Evolutionary conservation across 1,139 yeast species (phyloP).

Genomic region (Williopsis jadinii): DNA sequence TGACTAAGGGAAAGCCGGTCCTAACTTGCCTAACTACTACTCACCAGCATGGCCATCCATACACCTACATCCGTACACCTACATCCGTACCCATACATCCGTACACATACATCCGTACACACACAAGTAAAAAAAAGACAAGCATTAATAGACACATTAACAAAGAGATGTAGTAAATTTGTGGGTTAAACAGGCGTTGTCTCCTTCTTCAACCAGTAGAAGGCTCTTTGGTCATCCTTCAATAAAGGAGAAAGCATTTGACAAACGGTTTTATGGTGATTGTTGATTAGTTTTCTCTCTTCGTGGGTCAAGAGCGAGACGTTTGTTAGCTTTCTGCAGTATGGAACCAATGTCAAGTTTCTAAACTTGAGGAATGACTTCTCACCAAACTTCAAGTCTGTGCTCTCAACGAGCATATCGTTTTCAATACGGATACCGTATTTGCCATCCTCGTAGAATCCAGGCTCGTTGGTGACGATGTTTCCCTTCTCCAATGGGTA

Average conservation of each 20-base stretch:
- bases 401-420: slow-evolving; percentile 51
- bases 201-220: slow-evolving; percentile 72
- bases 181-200: slow-evolving; percentile 27
- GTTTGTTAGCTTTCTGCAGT: slow-evolving; percentile 64
- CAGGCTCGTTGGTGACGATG: slow-evolving; percentile 90
- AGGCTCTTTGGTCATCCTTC: slow-evolving; percentile 45
- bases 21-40: too few species aligned
- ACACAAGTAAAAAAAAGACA: too few species aligned
- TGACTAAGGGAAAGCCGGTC: too few species aligned
- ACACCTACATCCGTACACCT: too few species aligned
- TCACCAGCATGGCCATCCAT: too few species aligned
- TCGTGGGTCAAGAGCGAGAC: slow-evolving; percentile 44
- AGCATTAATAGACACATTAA: too few species aligned
- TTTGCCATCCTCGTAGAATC: slow-evolving; percentile 85
- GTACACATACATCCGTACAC: too few species aligned
- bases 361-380: slow-evolving; percentile 67
- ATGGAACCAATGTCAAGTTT: slow-evolving; percentile 87
- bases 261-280: slow-evolving; percentile 62
- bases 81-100: too few species aligned
- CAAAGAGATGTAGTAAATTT: too few species aligned
- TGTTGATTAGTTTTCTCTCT: slow-evolving; percentile 64
- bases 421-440: slow-evolving; percentile 94
- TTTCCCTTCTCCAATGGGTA: slow-evolving; percentile 48
- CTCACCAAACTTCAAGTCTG: slow-evolving; percentile 35
- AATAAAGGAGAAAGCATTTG: slow-evolving; percentile 41